A percentile compares a stretch with the other conserved stretches of the same genome.
Conservation (phyloP, 352 stramenopile species). For the Globisporangium radiosum region DNA sequence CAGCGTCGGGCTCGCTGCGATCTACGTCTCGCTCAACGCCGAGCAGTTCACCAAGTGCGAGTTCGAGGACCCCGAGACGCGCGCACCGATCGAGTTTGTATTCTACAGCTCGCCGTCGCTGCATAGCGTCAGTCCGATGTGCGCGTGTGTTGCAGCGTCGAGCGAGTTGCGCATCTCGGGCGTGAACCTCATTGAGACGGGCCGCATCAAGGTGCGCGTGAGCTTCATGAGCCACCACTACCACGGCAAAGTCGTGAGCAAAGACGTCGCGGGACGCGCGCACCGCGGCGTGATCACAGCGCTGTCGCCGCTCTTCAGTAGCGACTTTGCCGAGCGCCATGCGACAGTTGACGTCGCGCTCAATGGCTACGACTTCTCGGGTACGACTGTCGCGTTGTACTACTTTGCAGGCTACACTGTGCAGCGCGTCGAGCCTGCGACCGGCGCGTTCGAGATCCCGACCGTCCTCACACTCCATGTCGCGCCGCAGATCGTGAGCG, state of each 20-base stretch:
- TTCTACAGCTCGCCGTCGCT: constrained; percentile 66
- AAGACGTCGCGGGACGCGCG: constrained; percentile 27
- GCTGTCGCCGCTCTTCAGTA: constrained; percentile 35
- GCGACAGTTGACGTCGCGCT: constrained; percentile 54
- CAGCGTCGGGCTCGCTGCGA: constrained; percentile 32
- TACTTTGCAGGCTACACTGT: constrained; percentile 54
- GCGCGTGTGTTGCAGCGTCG: constrained; percentile 35
- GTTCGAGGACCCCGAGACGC: constrained; percentile 45
- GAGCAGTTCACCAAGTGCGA: constrained; percentile 72
- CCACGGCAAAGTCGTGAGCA: constrained; percentile 26
- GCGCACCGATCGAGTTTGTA: constrained; percentile 46
- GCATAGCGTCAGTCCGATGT: constrained; percentile 46
- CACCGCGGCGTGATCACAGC: constrained; percentile 44
- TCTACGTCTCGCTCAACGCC: constrained; percentile 70
- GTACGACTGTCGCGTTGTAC: constrained; percentile 31
- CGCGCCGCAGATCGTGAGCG: constrained; percentile 35
- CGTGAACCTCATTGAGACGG: constrained; percentile 69
- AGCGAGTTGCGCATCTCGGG: constrained; percentile 54
- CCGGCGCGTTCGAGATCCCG: constrained; percentile 55
- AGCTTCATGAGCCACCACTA: constrained; percentile 26
- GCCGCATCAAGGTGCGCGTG: constrained; percentile 64
- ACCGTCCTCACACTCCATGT: constrained; percentile 33
- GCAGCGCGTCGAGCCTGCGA: constrained; percentile 32
- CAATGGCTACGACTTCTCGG: constrained; percentile 65
- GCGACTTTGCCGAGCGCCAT: constrained; percentile 37